Conservation (phyloP, 106 monocot species). For the Alisma plantagoaquatica region DNA sequence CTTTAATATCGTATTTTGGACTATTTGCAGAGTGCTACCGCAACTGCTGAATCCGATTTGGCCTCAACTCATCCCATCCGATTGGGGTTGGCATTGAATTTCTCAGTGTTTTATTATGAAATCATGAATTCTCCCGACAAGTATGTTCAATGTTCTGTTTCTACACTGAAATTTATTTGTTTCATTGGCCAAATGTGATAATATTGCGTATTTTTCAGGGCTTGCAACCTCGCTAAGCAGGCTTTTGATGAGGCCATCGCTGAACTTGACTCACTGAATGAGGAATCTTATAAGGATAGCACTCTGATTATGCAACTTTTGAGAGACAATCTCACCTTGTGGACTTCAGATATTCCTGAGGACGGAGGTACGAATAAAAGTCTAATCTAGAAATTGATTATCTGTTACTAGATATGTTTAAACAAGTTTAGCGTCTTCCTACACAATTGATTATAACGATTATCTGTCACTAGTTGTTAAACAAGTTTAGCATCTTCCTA, state of each 20-base stretch:
- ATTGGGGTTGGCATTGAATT: slow-evolving; percentile 76
- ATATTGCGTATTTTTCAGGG: slow-evolving; percentile 45
- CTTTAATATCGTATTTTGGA: too few relatives aligned
- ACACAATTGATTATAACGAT: too few relatives aligned
- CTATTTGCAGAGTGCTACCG: slow-evolving; percentile 51
- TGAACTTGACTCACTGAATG: slow-evolving; percentile 54
- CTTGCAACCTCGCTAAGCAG: slow-evolving; percentile 58
- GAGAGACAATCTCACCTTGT: slow-evolving; percentile 63
- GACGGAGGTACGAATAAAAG: slow-evolving; percentile 48
- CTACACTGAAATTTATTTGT: background rate
- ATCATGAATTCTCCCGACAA: slow-evolving; percentile 85
- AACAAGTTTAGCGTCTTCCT: too few relatives aligned
- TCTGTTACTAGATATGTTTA: too few relatives aligned
- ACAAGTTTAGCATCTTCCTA: too few relatives aligned
- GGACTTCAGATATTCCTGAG: slow-evolving; percentile 62
- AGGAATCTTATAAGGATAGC: slow-evolving; percentile 79
- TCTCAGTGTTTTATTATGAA: slow-evolving; percentile 86
- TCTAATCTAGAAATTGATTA: too few relatives aligned
- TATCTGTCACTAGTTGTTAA: too few relatives aligned
- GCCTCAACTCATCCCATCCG: slow-evolving; percentile 76
- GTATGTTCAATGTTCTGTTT: slow-evolving; percentile 15
- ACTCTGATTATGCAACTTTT: slow-evolving; percentile 69
- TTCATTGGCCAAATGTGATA: too few relatives aligned
- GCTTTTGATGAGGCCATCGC: slow-evolving; percentile 77
- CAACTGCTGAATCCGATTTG: slow-evolving; percentile 53